Base-by-base conservation (phyloP, 305 asterid genomes). In the Fraxinus sp. region DNA sequence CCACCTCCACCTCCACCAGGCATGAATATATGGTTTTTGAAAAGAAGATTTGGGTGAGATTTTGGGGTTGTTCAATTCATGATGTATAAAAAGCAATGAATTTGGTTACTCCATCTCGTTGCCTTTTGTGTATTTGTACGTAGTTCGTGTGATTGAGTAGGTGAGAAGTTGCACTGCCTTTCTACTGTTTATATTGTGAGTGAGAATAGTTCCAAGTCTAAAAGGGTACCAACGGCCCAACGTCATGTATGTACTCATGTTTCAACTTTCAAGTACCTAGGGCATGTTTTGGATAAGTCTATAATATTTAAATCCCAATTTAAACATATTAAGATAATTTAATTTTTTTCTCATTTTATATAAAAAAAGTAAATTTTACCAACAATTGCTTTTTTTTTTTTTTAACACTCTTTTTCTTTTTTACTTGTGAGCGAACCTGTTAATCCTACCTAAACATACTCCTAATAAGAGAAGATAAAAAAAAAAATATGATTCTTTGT, bases 101-200 rank as follows among this genome's bases (percentile, higher is more conserved):
- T 49, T 49, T 49, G 62, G 20, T 49, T 49, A 16, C 7, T 49
- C 62, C 62, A 49, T 49, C 62, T 49, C 6, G 18, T 46, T 46
- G n/a, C 59, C n/a, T 14, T 14, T 3, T 3, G 57, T 14, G 18
- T 13, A 14, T 46, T 13, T 46, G 59, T 46, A 46, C n/a, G 59
- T 46, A 46, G 0, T 46, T 13, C 18, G 7, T 4, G 11, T 46
- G 43, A 16, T 78, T 49, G 18, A 82, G 88, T 92, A 86, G 97
- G 95, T 93, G 87, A 90, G 93, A 75, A 87, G 97, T 92, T 93
- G 93, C 83, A 89, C 96, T 90, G 93, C 86, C 85, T 89, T 84
- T 85, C 90, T 49, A 76, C 87, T 36, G 80, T 57, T 52, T 72
- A 70, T 7, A 35, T 28, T 30, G 35, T 16, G 11, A 14, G 55